Base-by-base conservation (phyloP, 495 filamentous ascomycete species). In the Penicillium paradoxum region DNA sequence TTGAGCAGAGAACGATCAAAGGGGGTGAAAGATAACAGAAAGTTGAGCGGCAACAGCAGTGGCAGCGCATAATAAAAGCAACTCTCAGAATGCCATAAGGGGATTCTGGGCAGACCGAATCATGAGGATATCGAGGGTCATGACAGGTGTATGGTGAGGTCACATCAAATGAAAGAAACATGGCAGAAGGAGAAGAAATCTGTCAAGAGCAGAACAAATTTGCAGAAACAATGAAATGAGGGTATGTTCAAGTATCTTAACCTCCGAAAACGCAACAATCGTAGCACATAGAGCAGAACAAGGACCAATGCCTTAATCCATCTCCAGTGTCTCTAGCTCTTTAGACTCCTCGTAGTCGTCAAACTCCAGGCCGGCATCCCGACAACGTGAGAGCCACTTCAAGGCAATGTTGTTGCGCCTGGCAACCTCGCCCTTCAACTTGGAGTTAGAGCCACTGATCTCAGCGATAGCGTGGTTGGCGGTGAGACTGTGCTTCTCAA, bases 381-480 rank as follows among this genome's bases (percentile, higher is more conserved):
- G 80, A 62, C 87, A 90, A 15, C 85, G 81, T 51, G 85, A 83
- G 72, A 95, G 89, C 89, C 90, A 97, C 53, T 85, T 87, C n/a
- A 63, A 43, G 11, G 71, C 73, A 45, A 75, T 65, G 11, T 69
- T 60, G 27, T 72, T 73, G 52, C 72, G 73, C 6, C 73, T 71
- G 64, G 88, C 85, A 24, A 83, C 74, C 65, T 96, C 91, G 24
- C 76, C 71, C 74, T 97, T 96, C 53, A 96, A 74, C 67, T 96
- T 95, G 50, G 96, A 89, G 65, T 92, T 93, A 51, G 86, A 90
- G 4, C 80, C 73, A 60, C 86, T 92, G 54, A 98, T 83, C 67
- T 98, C 92, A 21, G 81, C 81, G 54, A 98, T 95, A 15, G 95
- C 95, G 67, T 97, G 91, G 63, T 91, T 91, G 4, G 91, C 93